Percentiles rank a stretch among this genome's conserved stretches.
Evolutionary conservation across 2,329 filamentous ascomycete genomes (phyloP).

Genomic region (Raffaelea arxii): DNA sequence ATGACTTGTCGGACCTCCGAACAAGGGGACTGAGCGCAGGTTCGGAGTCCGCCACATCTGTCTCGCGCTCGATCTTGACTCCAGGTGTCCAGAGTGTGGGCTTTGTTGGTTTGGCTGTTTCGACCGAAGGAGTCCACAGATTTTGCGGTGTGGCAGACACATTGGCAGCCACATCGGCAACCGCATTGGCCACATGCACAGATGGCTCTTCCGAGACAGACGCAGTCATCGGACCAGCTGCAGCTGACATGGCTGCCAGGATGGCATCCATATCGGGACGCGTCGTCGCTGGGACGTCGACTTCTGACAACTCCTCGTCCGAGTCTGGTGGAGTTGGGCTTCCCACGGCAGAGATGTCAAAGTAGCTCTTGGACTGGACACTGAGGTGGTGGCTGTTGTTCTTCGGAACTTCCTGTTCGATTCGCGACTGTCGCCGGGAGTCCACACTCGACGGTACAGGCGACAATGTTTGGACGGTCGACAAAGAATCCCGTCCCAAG

Average conservation of each 20-base stretch:
- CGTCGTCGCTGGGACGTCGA: no score
- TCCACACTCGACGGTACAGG: conserved; percentile 19
- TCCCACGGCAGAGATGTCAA: conserved; percentile 27
- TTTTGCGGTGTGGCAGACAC: no score
- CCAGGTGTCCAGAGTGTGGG: conserved; percentile 1
- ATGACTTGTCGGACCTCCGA: no score
- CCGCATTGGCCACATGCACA: no score
- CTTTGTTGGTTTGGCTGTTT: background rate
- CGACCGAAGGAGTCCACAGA: conserved; percentile 2
- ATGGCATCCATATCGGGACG: no score
- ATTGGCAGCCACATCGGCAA: no score
- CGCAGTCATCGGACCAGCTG: no score
- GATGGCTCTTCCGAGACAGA: no score
- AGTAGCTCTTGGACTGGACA: conserved; percentile 24
- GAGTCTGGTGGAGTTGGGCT: conserved; percentile 48
- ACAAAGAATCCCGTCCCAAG: conserved; percentile 40
- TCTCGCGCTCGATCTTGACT: background rate
- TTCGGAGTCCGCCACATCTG: background rate
- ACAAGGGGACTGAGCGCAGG: background rate
- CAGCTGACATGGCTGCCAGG: no score
- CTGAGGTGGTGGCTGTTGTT: no score
- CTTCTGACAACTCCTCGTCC: conserved; percentile 36
- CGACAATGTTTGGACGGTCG: conserved; percentile 29
- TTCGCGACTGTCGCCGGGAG: conserved; percentile 22
- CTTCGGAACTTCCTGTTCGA: conserved; percentile 5